phyloP scores from a whole-genome alignment of 208 protist genomes.

The Naegleria gruberi region DNA sequence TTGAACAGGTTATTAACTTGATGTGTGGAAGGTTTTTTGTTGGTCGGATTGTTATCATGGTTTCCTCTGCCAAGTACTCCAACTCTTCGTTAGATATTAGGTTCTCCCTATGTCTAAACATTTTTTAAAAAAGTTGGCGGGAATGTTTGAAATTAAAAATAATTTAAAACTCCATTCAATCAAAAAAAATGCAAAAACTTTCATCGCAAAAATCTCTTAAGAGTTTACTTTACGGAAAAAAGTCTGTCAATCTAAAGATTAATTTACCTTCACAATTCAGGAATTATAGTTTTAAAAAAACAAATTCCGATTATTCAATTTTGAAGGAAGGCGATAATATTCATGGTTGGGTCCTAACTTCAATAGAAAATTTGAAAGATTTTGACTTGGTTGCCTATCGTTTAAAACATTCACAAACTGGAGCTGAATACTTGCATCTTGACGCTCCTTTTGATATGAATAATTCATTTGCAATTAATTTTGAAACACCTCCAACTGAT shows the following conservation, averaged over 20 bases:
- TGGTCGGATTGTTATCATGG: not conserved
- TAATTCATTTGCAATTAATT: slow-evolving; percentile 90
- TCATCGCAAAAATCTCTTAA: too few species aligned
- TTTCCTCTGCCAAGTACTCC: not conserved
- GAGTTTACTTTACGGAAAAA: too few species aligned
- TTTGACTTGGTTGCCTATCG: not conserved
- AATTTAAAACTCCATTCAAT: too few species aligned
- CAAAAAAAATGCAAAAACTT: too few species aligned
- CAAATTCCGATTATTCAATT: too few species aligned
- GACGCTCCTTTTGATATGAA: slow-evolving; percentile 73
- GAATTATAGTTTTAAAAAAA: too few species aligned
- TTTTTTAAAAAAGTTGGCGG: too few species aligned
- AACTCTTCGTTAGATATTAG: not conserved
- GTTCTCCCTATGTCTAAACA: too few species aligned
- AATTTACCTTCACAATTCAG: too few species aligned
- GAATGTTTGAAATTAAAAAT: too few species aligned
- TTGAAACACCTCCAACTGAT: slow-evolving; percentile 81
- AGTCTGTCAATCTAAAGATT: too few species aligned
- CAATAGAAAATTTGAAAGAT: not conserved
- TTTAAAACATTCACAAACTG: slow-evolving; percentile 38
- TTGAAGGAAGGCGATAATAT: not conserved
- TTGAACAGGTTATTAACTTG: not conserved
- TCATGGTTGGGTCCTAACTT: not conserved
- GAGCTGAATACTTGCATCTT: slow-evolving; percentile 75
- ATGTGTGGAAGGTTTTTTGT: not conserved